Evolutionary conservation across 768 basidiomycete species (phyloP), one percentile per base, ranked within the genome.

Genomic region (Tricholoma saponaceum): DNA sequence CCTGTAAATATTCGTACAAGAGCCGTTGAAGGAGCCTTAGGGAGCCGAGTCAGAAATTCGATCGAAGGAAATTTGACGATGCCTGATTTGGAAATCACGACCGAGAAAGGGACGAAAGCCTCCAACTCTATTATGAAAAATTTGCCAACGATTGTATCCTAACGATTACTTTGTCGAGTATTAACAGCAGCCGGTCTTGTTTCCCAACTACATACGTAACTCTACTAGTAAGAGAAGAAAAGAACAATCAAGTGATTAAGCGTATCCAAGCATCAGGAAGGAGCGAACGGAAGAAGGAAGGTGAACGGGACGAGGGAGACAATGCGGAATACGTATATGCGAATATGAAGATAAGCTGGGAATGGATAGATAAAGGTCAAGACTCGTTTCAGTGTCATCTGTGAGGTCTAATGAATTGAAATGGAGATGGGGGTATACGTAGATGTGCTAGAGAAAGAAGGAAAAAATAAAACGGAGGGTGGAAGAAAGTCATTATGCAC

Each of bases 391-490:
- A 50, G 47, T 50, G 47, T 30, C 47, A 50, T 50, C 47, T 50
- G 44, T 46, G 47, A 18, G 47, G 47, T 50, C 47, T 50, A 54
- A 54, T 43, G 52, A 37, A 18, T 13, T 13, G 33, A 25, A 41
- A 22, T 53, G 9, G 52, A 35, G 28, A 52, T 52, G 51, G 53
- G 52, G 53, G 53, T 54, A 54, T 54, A 54, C 9, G 44, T 54
- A 18, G 53, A 54, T 54, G 53, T 50, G 47, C 28, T 4, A 7
- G 6, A 30, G n/a, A 30, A 28, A 50, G 5, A 50, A 9, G 12
- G 7, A 28, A 14, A 16, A 9, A 20, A 20, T 1, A 16, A 16
- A 16, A 8, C 8, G 25, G 5, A 25, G 25, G 46, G 26, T 7
- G 23, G 8, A 25, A 16, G 10, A 30, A 18, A 12, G 8, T 44